phyloP scores from a whole-genome alignment of 1,284 basidiomycete genomes.

The Ustilago xerochloae region DNA sequence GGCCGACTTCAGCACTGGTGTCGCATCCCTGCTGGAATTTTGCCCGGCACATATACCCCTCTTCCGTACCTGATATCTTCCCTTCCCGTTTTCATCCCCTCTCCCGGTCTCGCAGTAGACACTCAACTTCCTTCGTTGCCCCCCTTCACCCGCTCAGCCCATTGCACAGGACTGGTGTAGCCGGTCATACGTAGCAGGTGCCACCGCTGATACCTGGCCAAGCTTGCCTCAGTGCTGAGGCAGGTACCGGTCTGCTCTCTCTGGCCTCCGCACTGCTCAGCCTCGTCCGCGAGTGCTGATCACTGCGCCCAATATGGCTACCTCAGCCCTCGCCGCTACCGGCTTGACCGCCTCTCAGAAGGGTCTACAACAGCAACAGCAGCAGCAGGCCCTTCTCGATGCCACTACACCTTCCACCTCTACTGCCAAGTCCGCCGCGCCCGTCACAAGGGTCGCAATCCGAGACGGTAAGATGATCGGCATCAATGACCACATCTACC shows the following conservation, averaged over 20 bases:
- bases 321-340: constrained; percentile 40
- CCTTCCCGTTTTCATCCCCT: not conserved
- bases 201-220: not conserved
- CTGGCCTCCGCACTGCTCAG: not conserved
- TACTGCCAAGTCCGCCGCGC: constrained; percentile 34
- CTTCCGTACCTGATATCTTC: not conserved
- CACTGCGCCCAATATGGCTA: constrained; percentile 24
- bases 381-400: constrained; percentile 46
- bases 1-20: not conserved
- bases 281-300: not conserved
- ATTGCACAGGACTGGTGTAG: not conserved
- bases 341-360: constrained; percentile 48
- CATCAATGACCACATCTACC: constrained; percentile 86
- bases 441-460: constrained; percentile 54
- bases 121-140: not conserved
- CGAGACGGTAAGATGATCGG: constrained; percentile 56
- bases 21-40: not conserved
- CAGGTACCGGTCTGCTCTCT: not conserved
- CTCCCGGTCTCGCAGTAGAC: not conserved
- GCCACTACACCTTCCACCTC: constrained; percentile 29
- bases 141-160: not conserved
- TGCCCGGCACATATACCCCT: constrained; percentile 3
- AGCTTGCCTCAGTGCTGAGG: not conserved
- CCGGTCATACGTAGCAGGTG: constrained; percentile 3
- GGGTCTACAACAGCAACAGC: constrained; percentile 43